phyloP scores from a whole-genome alignment of 805 yeast genomes.

The Ogataea trehaloabstinens region DNA sequence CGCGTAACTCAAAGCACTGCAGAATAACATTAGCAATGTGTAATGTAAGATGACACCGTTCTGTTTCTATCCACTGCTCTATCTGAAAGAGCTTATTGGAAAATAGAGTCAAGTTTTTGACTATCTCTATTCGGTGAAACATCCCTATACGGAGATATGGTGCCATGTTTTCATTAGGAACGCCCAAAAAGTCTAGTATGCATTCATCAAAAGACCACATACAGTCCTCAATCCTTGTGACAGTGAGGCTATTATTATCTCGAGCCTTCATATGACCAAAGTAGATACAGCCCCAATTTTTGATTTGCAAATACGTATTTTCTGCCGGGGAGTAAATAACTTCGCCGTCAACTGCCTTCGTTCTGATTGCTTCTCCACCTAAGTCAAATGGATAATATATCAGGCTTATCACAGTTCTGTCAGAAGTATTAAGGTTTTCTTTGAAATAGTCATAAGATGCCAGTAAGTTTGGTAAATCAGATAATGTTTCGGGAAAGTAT shows the following conservation, averaged over 20 bases:
- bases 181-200: slow-evolving; percentile 13
- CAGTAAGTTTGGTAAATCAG: slow-evolving; percentile 23
- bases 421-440: background rate
- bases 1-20: slow-evolving; percentile 18
- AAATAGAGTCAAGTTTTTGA: slow-evolving; percentile 21
- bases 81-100: slow-evolving; percentile 16
- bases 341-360: slow-evolving; percentile 15
- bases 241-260: slow-evolving; percentile 1
- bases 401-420: slow-evolving; percentile 10
- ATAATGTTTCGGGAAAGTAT: slow-evolving; percentile 21
- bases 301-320: slow-evolving; percentile 20
- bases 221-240: slow-evolving; percentile 16
- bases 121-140: slow-evolving; percentile 20
- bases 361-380: slow-evolving; percentile 17
- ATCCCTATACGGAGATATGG: slow-evolving; percentile 22
- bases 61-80: slow-evolving; percentile 5
- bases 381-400: slow-evolving; percentile 26
- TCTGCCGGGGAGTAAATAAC: slow-evolving; percentile 16
- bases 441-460: slow-evolving; percentile 13
- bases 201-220: slow-evolving; percentile 25
- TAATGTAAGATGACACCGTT: slow-evolving; percentile 4
- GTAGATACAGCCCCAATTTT: slow-evolving; percentile 27
- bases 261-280: slow-evolving; percentile 19
- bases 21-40: slow-evolving; percentile 9
- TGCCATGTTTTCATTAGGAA: slow-evolving; percentile 25